These are phyloP conservation scores for Cenchrus purpureus DNA, from an alignment of 176 grass and related monocot species.

Conservation along the genomic window DNA sequence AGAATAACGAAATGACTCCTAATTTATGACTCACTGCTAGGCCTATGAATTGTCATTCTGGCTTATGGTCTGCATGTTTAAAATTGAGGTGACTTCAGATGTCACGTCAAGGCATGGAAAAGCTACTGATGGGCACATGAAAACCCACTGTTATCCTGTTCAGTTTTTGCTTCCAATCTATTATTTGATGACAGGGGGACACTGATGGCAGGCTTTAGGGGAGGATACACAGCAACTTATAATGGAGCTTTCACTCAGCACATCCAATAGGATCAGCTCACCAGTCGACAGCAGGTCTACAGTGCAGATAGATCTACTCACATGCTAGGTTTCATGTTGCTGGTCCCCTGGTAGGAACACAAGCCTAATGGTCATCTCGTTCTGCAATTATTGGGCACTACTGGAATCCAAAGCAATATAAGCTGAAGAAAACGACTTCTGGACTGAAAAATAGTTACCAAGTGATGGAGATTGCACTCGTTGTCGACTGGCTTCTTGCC, in stretches of 20 bases:
- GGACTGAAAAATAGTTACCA: conserved; percentile 60
- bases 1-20: neutral
- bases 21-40: neutral
- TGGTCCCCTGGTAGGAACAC: conserved; percentile 61
- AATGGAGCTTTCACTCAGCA: conserved; percentile 64
- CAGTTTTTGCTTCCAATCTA: conserved; percentile 28
- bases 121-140: neutral
- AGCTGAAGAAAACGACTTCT: conserved; percentile 28
- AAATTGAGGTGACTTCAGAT: neutral
- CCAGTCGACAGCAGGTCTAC: conserved; percentile 46
- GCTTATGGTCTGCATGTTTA: neutral
- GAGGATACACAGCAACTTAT: conserved; percentile 53
- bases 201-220: conserved; percentile 63
- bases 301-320: conserved; percentile 65
- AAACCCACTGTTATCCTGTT: neutral
- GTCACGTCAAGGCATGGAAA: neutral
- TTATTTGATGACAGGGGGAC: conserved; percentile 49
- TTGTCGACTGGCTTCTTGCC: conserved; percentile 93
- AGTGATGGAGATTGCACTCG: conserved; percentile 95
- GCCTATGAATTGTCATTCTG: neutral
- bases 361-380: conserved; percentile 52
- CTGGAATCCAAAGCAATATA: conserved; percentile 54
- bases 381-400: conserved; percentile 56
- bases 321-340: conserved; percentile 61
- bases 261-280: conserved; percentile 50